Base-by-base conservation (phyloP, 73 alveolate species). In the Effrenium voratum region DNA sequence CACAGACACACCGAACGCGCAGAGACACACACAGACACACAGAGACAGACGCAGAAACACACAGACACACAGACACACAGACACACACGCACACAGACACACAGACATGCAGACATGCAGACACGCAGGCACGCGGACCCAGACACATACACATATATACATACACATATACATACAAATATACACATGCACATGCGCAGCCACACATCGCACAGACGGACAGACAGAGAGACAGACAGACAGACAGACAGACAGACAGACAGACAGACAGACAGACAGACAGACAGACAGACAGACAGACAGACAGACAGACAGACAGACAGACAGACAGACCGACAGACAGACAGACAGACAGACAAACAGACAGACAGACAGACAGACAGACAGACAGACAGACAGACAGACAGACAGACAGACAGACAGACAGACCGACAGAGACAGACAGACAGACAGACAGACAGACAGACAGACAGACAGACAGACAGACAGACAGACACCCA, bases 381-480 rank as follows among this genome's bases (percentile, higher is more conserved):
- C 8, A 13, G 38, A 28, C 77, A 63, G 77, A 63, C 41, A 28
- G 77, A 19, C 32, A 28, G 77, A 13, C 8, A 28, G 32, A 28
- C 38, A 13, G 38, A 13, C 12, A 19, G 77, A 63, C 32, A 19
- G 38, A 63, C 12, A 12, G 40, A 66, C 40, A 19, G 1, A 19
- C 77, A 13, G 32, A 13, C 38, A 28, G 77, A 63, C 77, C n/a
- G 32, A 28, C 38, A 13, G 41, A 63, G 19, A 12, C 41, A 28
- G 77, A 63, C 41, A 28, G 77, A 63, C 32, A 28, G 32, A 13
- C 38, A 63, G 77, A 28, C 41, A 63, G 38, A 13, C 38, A 63
- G 77, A 63, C 77, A 63, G 77, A 63, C 41, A 63, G 77, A 63
- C 77, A 63, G 77, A 63, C 41, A 63, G 77, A 63, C 77, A 63